These are phyloP conservation scores for Kodamaea plutei DNA, from an alignment of 1,139 yeast genomes.

Conservation along the genomic window DNA sequence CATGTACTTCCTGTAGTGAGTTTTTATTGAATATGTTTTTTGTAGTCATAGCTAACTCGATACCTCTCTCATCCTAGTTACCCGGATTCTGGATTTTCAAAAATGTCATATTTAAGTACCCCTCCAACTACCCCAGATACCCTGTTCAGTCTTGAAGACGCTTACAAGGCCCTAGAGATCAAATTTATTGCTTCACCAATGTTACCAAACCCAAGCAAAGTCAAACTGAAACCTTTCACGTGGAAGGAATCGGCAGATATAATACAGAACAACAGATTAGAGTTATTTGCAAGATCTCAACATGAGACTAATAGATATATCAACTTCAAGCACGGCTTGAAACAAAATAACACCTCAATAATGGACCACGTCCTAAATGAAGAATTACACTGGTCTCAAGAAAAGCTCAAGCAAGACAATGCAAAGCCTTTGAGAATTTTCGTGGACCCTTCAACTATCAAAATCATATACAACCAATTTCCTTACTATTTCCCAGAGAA, in stretches of 20 bases:
- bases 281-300: conserved; percentile 38
- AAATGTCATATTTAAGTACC: conserved; percentile 12
- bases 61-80: too few species aligned
- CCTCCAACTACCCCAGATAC: conserved; percentile 16
- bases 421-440: conserved; percentile 11
- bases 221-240: conserved; percentile 23
- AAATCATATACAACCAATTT: conserved; percentile 38
- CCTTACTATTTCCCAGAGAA: conserved; percentile 39
- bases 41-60: too few species aligned
- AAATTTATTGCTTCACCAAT: conserved; percentile 27
- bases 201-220: conserved; percentile 42
- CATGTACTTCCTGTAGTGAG: too few species aligned
- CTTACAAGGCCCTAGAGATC: conserved; percentile 17
- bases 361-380: conserved; percentile 35
- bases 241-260: conserved; percentile 37
- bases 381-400: conserved; percentile 33
- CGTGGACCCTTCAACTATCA: conserved; percentile 21
- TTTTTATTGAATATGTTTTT: too few species aligned
- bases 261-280: conserved; percentile 30
- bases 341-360: conserved; percentile 22
- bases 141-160: conserved; percentile 10
- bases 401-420: conserved; percentile 21
- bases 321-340: conserved; percentile 30
- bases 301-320: conserved; percentile 30
- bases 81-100: too few species aligned